These are phyloP conservation scores for Priceomyces melissophilus DNA, from an alignment of 805 yeast genomes.

Conservation along the genomic window DNA sequence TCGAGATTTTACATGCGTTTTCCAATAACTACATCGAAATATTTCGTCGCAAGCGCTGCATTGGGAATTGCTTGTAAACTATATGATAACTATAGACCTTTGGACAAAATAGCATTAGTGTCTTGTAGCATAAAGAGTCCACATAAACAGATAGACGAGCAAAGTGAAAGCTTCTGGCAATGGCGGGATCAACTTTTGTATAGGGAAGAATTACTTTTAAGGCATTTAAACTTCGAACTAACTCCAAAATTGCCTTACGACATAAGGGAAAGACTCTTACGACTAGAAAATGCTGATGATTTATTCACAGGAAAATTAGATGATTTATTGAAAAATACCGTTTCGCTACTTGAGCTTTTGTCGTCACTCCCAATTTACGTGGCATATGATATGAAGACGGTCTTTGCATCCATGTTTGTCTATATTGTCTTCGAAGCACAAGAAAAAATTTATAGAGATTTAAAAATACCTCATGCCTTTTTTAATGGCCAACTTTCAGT, in stretches of 20 bases:
- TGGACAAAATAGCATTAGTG: slow-evolving; percentile 39
- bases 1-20: slow-evolving; percentile 39
- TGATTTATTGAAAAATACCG: slow-evolving; percentile 23
- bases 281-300: slow-evolving; percentile 1
- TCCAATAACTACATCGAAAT: slow-evolving; percentile 42
- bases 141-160: slow-evolving; percentile 32
- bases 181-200: slow-evolving; percentile 44
- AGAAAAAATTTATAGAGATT: slow-evolving; percentile 11
- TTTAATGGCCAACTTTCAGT: slow-evolving; percentile 13
- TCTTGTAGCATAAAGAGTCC: slow-evolving; percentile 36
- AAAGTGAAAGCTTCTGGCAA: slow-evolving; percentile 39
- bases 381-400: slow-evolving; percentile 29
- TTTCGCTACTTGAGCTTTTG: slow-evolving; percentile 34
- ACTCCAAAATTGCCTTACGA: slow-evolving; percentile 38
- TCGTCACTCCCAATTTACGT: slow-evolving; percentile 37
- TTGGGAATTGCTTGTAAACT: slow-evolving; percentile 41
- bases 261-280: slow-evolving; percentile 22
- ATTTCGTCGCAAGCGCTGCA: slow-evolving; percentile 43
- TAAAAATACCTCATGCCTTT: slow-evolving; percentile 18
- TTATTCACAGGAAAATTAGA: slow-evolving; percentile 13
- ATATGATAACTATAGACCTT: slow-evolving; percentile 40
- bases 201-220: slow-evolving; percentile 40
- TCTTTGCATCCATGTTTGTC: slow-evolving; percentile 29
- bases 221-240: slow-evolving; percentile 37
- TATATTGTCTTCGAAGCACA: slow-evolving; percentile 20